Conservation (phyloP, 805 yeast species). For the Saccharomycopsis sp. region DNA sequence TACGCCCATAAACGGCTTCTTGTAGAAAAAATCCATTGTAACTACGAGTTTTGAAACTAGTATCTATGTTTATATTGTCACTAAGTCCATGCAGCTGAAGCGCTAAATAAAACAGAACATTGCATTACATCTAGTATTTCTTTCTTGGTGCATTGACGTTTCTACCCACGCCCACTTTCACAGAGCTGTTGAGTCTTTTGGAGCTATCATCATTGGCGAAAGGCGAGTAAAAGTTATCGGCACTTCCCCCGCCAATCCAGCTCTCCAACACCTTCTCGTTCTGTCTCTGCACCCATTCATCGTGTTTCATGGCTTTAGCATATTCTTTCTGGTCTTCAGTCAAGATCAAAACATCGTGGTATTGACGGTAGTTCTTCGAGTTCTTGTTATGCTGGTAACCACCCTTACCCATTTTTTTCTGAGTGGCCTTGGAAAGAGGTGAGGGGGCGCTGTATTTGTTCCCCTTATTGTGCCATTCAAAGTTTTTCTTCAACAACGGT, state of each 20-base stretch:
- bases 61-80: too few species aligned
- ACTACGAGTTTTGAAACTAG: too few species aligned
- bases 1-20: too few species aligned
- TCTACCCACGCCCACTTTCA: constrained; percentile 81
- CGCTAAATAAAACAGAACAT: too few species aligned
- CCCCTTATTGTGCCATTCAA: constrained; percentile 92
- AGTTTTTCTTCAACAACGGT: constrained; percentile 84
- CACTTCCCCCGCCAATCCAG: constrained; percentile 90
- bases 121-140: too few species aligned
- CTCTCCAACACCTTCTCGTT: constrained; percentile 80
- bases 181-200: constrained; percentile 53
- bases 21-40: too few species aligned
- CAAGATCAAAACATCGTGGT: constrained; percentile 44
- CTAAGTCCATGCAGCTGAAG: too few species aligned
- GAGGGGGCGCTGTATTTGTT: constrained; percentile 73
- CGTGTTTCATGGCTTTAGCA: constrained; percentile 77
- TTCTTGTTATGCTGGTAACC: constrained; percentile 70
- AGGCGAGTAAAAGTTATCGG: constrained; percentile 85
- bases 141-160: constrained; percentile 61
- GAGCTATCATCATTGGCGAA: constrained; percentile 47
- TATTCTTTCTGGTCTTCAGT: constrained; percentile 96
- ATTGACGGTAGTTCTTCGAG: constrained; percentile 40
- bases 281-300: constrained; percentile 78
- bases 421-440: constrained; percentile 78
- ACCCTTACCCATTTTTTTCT: constrained; percentile 67